Conservation (phyloP, 2,329 filamentous ascomycete species). For the Aspergillus neoniger region DNA sequence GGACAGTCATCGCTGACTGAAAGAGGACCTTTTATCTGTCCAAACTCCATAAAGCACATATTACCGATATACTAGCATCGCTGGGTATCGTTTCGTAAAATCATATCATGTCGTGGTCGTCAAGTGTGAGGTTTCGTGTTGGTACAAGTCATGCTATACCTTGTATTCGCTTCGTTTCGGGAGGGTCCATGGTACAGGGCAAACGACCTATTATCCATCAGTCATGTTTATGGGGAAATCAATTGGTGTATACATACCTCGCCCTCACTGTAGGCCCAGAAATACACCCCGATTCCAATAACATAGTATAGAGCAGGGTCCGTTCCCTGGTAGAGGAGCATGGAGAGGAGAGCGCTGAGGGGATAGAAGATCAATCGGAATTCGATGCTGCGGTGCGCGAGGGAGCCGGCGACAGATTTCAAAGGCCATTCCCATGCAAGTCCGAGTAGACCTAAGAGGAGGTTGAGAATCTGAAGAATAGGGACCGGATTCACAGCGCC, state of each 20-base stretch:
- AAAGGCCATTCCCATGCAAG: constrained; percentile 92
- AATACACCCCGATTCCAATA: constrained; percentile 82
- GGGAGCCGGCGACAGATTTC: constrained; percentile 70
- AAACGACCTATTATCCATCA: constrained; percentile 58
- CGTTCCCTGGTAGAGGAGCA: constrained; percentile 86
- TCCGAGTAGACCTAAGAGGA: constrained; percentile 75
- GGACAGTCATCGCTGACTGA: not conserved
- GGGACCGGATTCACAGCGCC: constrained; percentile 83
- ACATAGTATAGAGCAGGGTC: constrained; percentile 92
- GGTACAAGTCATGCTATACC: constrained; percentile 25
- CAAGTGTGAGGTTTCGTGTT: not conserved
- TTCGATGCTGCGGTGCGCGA: constrained; percentile 84
- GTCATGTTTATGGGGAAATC: not conserved
- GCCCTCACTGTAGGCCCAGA: constrained; percentile 96
- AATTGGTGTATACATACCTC: constrained; percentile 65
- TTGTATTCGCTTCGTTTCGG: constrained; percentile 46
- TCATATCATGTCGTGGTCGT: constrained; percentile 4
- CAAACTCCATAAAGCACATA: not conserved
- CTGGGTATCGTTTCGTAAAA: constrained; percentile 1
- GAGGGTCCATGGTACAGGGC: constrained; percentile 69
- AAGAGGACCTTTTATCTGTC: not conserved
- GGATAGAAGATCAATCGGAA: constrained; percentile 80
- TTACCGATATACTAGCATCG: not conserved
- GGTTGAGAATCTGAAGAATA: constrained; percentile 83
- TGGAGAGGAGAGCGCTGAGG: constrained; percentile 70